A percentile compares a stretch with the other conserved stretches of the same genome.
Conservation (phyloP, 495 filamentous ascomycete genomes). For the Aspergillus homomorphus region DNA sequence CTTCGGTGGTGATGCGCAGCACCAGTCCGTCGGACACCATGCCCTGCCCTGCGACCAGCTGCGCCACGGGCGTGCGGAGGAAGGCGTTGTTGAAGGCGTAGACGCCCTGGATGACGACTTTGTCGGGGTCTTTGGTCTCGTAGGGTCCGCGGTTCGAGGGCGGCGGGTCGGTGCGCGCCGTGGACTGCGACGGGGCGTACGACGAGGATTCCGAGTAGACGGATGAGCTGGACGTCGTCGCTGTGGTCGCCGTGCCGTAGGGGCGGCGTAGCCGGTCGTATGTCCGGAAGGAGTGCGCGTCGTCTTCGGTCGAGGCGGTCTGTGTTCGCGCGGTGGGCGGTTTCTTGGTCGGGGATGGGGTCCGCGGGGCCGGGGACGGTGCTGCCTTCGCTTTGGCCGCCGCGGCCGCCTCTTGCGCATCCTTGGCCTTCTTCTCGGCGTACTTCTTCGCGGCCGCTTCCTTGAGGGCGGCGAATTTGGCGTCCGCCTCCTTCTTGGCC, state of each 20-base stretch:
- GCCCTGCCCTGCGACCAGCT: slow-evolving; percentile 72
- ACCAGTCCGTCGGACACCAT: slow-evolving; percentile 83
- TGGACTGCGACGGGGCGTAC: slow-evolving; percentile 76
- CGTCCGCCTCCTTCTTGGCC: slow-evolving; percentile 47
- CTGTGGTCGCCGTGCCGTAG: slow-evolving; percentile 20
- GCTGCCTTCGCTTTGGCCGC: slow-evolving; percentile 25
- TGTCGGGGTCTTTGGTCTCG: slow-evolving; percentile 83
- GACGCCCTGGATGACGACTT: slow-evolving; percentile 90
- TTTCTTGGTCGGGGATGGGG: slow-evolving; percentile 49
- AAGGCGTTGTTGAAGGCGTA: slow-evolving; percentile 85
- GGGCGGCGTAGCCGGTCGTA: slow-evolving; percentile 70
- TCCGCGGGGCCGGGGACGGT: slow-evolving; percentile 35
- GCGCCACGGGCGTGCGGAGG: slow-evolving; percentile 72
- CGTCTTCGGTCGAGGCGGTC: slow-evolving; percentile 65
- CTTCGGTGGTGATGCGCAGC: slow-evolving; percentile 80
- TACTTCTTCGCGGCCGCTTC: slow-evolving; percentile 46
- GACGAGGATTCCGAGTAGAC: slow-evolving; percentile 81
- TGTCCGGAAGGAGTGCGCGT: slow-evolving; percentile 73
- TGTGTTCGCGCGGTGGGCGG: slow-evolving; percentile 59
- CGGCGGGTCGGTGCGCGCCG: slow-evolving; percentile 80
- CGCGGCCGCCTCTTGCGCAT: slow-evolving; percentile 32
- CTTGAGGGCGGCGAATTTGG: slow-evolving; percentile 44
- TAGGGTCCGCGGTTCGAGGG: slow-evolving; percentile 74
- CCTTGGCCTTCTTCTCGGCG: slow-evolving; percentile 46
- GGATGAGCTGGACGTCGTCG: slow-evolving; percentile 52